phyloP scores from a whole-genome alignment of 208 protist species.

The Trypanosoma avium region DNA sequence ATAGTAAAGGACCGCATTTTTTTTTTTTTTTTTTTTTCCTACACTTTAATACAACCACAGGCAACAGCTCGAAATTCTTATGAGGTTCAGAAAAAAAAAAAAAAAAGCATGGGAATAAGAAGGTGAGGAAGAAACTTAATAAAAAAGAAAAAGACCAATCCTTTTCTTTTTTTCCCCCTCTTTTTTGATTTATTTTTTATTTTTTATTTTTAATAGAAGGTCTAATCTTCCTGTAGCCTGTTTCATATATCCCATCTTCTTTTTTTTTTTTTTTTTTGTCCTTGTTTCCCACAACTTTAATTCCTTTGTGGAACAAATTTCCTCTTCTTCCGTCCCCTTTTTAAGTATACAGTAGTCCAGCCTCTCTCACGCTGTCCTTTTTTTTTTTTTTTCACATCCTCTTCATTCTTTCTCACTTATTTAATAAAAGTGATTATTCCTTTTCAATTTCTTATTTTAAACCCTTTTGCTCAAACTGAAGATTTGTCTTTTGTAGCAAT shows the following conservation, averaged over 20 bases:
- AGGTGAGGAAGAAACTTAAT: too few species aligned
- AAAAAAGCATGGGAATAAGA: too few species aligned
- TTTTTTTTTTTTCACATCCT: too few species aligned
- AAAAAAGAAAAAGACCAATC: background rate
- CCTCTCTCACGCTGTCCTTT: background rate
- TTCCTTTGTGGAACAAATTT: background rate
- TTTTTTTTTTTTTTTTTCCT: background rate
- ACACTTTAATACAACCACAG: background rate
- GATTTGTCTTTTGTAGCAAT: too few species aligned
- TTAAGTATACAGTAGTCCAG: slow-evolving; percentile 1
- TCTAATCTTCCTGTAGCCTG: too few species aligned
- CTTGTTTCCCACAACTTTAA: background rate
- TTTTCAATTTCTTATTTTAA: too few species aligned
- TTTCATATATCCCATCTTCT: background rate
- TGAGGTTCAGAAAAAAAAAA: background rate
- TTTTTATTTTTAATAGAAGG: background rate
- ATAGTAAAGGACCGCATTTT: background rate
- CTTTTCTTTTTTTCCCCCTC: slow-evolving; percentile 5
- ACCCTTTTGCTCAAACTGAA: too few species aligned
- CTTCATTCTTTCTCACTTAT: too few species aligned
- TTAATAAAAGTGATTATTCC: too few species aligned
- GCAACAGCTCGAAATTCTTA: background rate
- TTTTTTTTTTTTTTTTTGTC: slow-evolving; percentile 2
- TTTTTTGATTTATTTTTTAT: background rate
- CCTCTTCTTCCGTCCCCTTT: background rate